Evolutionary conservation across 2,329 filamentous ascomycete species (phyloP), one percentile per base, ranked within the genome.

Genomic region (Pseudomassariella vexata): DNA sequence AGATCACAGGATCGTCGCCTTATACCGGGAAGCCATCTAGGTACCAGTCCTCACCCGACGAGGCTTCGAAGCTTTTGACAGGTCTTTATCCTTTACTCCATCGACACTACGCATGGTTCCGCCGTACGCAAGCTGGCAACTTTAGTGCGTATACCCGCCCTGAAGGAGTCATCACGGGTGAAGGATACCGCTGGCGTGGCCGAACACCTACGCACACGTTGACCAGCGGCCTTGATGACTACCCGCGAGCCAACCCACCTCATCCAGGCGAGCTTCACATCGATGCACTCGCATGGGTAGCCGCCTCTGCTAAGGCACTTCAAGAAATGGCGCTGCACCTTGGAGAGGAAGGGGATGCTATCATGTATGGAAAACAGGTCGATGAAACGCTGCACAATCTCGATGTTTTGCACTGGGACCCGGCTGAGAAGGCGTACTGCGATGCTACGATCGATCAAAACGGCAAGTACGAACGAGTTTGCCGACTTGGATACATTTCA

Each of bases 121-220:
- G 85, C 44, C 84, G 79, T 52, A 96, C 92, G 2, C 92, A 98
- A 61, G 73, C 71, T 20, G 92, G 92, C 14, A 88, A 96, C 44
- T 74, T 96, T 57, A 90, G 85, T 56, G 79, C 82, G 3, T 98
- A 95, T 92, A 88, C 84, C 49, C 56, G 90, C 95, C 45, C 84
- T 90, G 20, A 78, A 87, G 39, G 86, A 88, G 0, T 94, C 82
- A 59, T 94, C 86, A 76, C 70, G n/a, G 90, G 85, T 50, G 92
- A 98, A 62, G 92, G 76, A 2, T 98, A 96, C 62, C 79, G 92
- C 46, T 98, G 92, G 92, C 82, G 88, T 34, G 92, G 92, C 40
- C 83, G 92, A 36, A 92, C 85, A 6, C 76, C 85, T 20, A 76
- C 79, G 28, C 92, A 96, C 56, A 83, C 94, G 40, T 70, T 98